Base-by-base conservation (phyloP, 2,329 filamentous ascomycete genomes). In the Clarireedia hainanense region DNA sequence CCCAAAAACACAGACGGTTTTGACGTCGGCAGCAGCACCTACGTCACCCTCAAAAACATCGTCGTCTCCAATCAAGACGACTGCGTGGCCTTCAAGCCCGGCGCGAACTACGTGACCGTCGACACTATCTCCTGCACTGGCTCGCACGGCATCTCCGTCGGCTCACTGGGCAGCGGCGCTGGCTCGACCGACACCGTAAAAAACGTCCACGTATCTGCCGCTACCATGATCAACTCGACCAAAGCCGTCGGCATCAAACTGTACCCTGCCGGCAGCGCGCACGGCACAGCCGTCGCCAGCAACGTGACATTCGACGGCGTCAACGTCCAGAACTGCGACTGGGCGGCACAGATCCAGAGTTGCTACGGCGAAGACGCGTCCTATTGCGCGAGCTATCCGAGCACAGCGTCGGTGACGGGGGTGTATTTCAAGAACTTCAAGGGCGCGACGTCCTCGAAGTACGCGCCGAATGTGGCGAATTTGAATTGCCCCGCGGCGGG, bases 11-110 rank as follows among this genome's bases (percentile, higher is more conserved):
- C 79, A 2, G 79, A 82, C 57, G 76, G 71, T 6, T 79, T 78
- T 58, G 75, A 79, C 56, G 70, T 79, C 36, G 74, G 74, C 27
- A 67, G 64, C 37, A 74, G 71, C 15, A 71, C 67, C n/a, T 72
- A 72, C 42, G 70, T 80, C 27, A 74, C 70, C 47, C 77, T 83
- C 63, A 72, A 69, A 52, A 74, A 75, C 40, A 75, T 76, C 24
- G 72, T 68, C 51, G 71, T 82, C 54, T 73, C 75, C 64, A 82
- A 82, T 68, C 78, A 82, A 67, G 79, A 83, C 54, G 80, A 82
- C 64, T 83, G 80, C 62, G 68, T 82, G 14, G 80, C 79, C 26
- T 70, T 83, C 63, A 82, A 81, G 69, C 77, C 76, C 1, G 79
- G 79, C 48, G 73, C 69, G 73, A 62, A 77, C 52, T 71, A 73